phyloP scores from a whole-genome alignment of 2,329 filamentous ascomycete species.

The Aspergillus fructus region DNA sequence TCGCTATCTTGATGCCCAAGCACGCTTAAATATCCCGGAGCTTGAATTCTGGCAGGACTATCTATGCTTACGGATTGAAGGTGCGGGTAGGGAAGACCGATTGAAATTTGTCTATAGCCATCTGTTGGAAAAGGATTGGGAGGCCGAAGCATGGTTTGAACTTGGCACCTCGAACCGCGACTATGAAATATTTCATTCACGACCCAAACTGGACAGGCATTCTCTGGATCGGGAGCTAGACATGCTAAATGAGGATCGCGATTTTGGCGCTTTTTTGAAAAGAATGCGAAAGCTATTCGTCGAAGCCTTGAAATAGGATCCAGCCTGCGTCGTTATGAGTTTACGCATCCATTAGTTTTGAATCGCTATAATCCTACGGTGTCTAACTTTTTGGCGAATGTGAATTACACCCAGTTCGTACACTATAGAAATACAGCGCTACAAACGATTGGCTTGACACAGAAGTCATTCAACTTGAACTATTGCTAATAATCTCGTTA shows the following conservation, averaged over 20 bases:
- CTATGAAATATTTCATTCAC: conserved; percentile 78
- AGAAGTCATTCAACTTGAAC: not conserved
- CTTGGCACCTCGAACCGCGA: conserved; percentile 76
- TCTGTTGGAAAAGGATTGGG: conserved; percentile 82
- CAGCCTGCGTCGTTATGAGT: not conserved
- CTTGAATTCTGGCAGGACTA: conserved; percentile 95
- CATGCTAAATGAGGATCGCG: conserved; percentile 58
- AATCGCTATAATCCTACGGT: not conserved
- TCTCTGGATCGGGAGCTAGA: conserved; percentile 57
- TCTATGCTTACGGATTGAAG: conserved; percentile 84
- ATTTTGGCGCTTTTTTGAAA: conserved; percentile 61
- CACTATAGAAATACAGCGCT: not conserved
- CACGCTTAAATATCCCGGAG: conserved; percentile 86
- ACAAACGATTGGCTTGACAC: not conserved
- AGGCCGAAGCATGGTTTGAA: conserved; percentile 91
- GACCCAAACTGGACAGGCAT: conserved; percentile 63
- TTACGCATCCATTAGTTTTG: conserved; percentile 1
- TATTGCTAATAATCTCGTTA: not conserved
- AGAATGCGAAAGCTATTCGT: conserved; percentile 62
- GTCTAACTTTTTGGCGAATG: not conserved
- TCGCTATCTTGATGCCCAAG: conserved; percentile 75
- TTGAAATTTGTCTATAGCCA: conserved; percentile 89
- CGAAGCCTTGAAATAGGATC: conserved; percentile 50
- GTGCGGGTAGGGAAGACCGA: conserved; percentile 77
- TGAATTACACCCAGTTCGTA: too few species aligned